Evolutionary conservation across 2,329 filamentous ascomycete genomes (phyloP), one percentile per base, ranked within the genome.

Genomic region (Tolypocladium ophioglossoides): DNA sequence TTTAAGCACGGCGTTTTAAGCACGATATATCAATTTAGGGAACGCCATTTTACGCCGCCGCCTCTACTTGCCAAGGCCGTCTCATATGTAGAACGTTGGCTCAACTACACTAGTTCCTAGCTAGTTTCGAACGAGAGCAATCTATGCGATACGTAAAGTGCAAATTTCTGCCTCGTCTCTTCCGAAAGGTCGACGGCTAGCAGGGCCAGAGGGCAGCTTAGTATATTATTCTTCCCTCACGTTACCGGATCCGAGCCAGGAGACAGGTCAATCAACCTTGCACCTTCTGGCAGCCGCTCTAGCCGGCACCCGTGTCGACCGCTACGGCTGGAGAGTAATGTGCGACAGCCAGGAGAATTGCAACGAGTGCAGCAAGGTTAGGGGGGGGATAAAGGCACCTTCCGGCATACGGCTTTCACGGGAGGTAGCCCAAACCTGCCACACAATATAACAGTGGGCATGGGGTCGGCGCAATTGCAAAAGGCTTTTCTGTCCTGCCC

Each of bases 361-460:
- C 27, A 60, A 64, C 40, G 62, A 67, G 51, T 63, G 65, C 39
- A 50, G n/a, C 20, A 66, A 63, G 20, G 63, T 61, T 24, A 63
- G 37, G 67, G 68, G 37, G 63, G 63, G 6, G 59, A 66, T 54
- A 58, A 59, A n/a, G 55, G 32, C 41, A 66, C 63, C 1, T 60
- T 66, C 24, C 67, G 65, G 65, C 67, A 68, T 38, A 64, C 65
- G 1, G 50, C 58, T 0, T 60, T 20, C 20, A 32, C 46, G 1
- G 16, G 16, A 12, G 46, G 44, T 9, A 35, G 40, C 18, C 24
- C 55, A 4, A 48, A 50, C 9, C 56, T 63, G 12, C 64, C 65
- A 7, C 67, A 69, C 49, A 63, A 61, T 51, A 63, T 69, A 14
- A 64, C 67, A 14, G 50, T 69, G n/a, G 66, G 68, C 40, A 59